phyloP scores from a whole-genome alignment of 768 basidiomycete species.

The Tylopilus cervinicoccineus region DNA sequence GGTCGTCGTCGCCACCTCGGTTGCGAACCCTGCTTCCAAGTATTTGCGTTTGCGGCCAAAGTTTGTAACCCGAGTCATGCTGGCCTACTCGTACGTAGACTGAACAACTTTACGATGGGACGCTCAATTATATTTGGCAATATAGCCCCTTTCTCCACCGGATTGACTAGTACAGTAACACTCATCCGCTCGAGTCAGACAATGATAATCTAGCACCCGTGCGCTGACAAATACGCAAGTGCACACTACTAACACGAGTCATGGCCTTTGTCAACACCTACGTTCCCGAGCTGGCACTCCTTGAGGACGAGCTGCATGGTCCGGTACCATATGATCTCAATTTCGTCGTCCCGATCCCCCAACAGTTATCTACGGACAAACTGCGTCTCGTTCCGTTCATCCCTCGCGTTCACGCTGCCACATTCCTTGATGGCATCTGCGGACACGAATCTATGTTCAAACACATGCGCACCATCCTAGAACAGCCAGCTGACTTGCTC shows the following conservation, averaged over 20 bases:
- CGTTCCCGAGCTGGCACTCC: slow-evolving; percentile 6
- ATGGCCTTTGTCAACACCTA: slow-evolving; percentile 23
- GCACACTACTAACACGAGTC: not conserved
- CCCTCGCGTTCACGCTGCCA: slow-evolving; percentile 16
- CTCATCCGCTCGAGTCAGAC: too few species aligned
- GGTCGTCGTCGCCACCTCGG: slow-evolving; percentile 2
- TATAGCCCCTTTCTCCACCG: slow-evolving; percentile 3
- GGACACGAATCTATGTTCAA: slow-evolving; percentile 20
- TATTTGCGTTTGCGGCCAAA: slow-evolving; percentile 73
- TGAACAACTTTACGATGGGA: not conserved
- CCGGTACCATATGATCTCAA: slow-evolving; percentile 28
- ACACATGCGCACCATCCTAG: slow-evolving; percentile 9
- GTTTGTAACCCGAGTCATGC: slow-evolving; percentile 69
- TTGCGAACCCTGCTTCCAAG: slow-evolving; percentile 55
- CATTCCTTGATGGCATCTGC: slow-evolving; percentile 16
- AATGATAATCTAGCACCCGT: not conserved
- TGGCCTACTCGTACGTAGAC: too few species aligned
- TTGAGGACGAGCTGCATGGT: slow-evolving; percentile 16
- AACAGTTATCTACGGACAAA: slow-evolving; percentile 13
- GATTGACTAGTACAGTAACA: too few species aligned
- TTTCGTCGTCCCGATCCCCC: slow-evolving; percentile 13
- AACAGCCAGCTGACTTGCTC: slow-evolving; percentile 11
- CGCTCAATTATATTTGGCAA: not conserved
- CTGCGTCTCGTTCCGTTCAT: slow-evolving; percentile 21
- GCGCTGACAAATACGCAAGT: not conserved